A percentile compares a stretch with the other conserved stretches of the same genome.
Conservation (phyloP, 2,329 filamentous ascomycete species). For the Leptographium flavum region DNA sequence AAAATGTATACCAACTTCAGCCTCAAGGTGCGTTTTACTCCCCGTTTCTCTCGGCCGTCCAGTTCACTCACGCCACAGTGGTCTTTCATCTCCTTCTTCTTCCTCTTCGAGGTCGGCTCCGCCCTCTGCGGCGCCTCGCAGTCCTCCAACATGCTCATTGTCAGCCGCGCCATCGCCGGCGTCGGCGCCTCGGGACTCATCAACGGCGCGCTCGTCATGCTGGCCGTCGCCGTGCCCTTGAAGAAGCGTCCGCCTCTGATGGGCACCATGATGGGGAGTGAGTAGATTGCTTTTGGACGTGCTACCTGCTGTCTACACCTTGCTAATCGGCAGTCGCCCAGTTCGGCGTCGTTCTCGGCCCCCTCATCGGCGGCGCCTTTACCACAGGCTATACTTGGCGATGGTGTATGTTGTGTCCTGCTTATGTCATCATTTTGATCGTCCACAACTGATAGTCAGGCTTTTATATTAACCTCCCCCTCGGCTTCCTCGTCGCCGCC, state of each 20-base stretch:
- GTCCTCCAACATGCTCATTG: constrained; percentile 36
- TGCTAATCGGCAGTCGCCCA: constrained; percentile 17
- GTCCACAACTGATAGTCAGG: constrained; percentile 11
- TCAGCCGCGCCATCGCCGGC: constrained; percentile 39
- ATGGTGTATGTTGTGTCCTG: constrained; percentile 22
- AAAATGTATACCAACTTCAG: constrained; percentile 32
- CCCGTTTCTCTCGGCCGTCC: not conserved
- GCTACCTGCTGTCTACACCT: not conserved
- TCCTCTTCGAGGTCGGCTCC: constrained; percentile 40
- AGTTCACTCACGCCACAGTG: constrained; percentile 14
- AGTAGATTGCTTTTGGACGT: not conserved
- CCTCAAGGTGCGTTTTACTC: constrained; percentile 20
- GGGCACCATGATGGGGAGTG: constrained; percentile 13
- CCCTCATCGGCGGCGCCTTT: constrained; percentile 29
- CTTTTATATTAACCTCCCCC: constrained; percentile 32
- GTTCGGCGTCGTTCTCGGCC: constrained; percentile 30
- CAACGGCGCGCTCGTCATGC: constrained; percentile 37
- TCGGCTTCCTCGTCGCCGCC: constrained; percentile 22
- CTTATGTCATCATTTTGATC: too few relatives aligned
- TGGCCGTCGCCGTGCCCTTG: constrained; percentile 24
- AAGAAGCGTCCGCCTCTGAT: constrained; percentile 22
- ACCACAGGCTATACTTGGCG: constrained; percentile 27
- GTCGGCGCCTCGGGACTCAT: constrained; percentile 35
- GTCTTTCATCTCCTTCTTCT: constrained; percentile 26
- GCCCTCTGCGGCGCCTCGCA: constrained; percentile 35